Conservation (phyloP, 805 yeast species). For the Spathaspora girioi region DNA sequence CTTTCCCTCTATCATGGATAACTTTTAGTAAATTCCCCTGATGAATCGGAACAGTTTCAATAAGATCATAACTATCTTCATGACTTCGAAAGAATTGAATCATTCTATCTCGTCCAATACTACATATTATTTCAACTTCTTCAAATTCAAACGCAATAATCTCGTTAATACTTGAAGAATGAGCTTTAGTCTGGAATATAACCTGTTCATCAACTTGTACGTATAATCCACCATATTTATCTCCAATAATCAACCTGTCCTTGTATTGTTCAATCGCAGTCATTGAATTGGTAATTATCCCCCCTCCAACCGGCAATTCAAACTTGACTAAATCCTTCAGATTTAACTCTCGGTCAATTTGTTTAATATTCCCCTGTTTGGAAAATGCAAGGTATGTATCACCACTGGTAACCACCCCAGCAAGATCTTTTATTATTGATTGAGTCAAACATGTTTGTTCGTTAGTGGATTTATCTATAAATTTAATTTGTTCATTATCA, state of each 20-base stretch:
- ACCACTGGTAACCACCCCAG: conserved; percentile 6
- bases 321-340: conserved; percentile 9
- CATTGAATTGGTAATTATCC: conserved; percentile 36
- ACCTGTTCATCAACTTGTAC: conserved; percentile 13
- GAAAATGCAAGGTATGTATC: conserved; percentile 34
- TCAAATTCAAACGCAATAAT: conserved; percentile 31
- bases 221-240: conserved; percentile 43
- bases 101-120: conserved; percentile 60
- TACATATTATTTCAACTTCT: conserved; percentile 30
- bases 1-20: conserved; percentile 20
- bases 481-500: conserved; percentile 31
- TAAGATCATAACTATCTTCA: conserved; percentile 42
- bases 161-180: conserved; percentile 50
- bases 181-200: conserved; percentile 39
- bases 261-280: conserved; percentile 36
- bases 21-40: conserved; percentile 49
- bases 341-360: conserved; percentile 13
- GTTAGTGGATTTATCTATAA: conserved; percentile 17
- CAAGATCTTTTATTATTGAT: conserved; percentile 33
- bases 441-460: conserved; percentile 23
- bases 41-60: conserved; percentile 59
- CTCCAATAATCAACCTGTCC: conserved; percentile 40
- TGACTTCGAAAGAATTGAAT: conserved; percentile 46
- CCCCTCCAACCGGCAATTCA: conserved; percentile 24
- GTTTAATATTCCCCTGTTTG: conserved; percentile 36